phyloP scores from a whole-genome alignment of 2,329 filamentous ascomycete genomes.

The Zasmidium citrigriseum region DNA sequence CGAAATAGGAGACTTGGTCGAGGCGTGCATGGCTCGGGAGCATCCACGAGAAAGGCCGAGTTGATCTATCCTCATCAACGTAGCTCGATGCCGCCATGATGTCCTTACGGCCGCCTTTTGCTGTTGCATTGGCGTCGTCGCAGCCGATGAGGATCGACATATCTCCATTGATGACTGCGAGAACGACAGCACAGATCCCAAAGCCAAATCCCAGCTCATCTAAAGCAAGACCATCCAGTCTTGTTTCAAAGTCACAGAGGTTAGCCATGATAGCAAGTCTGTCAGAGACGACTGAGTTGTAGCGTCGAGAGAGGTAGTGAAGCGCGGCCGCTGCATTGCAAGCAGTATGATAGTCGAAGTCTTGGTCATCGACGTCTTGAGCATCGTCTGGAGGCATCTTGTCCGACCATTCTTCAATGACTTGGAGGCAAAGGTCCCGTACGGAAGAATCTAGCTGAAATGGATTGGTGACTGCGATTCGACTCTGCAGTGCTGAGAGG shows the following conservation, averaged over 20 bases:
- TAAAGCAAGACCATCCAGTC: neutral
- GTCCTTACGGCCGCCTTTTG: neutral
- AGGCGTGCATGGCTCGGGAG: neutral
- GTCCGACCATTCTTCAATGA: neutral
- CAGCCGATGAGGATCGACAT: neutral
- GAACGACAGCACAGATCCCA: neutral
- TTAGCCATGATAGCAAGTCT: conserved; percentile 1
- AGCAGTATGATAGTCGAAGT: neutral
- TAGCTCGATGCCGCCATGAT: neutral
- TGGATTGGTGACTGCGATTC: too few species aligned
- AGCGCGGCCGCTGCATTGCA: conserved; percentile 1
- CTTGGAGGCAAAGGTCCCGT: too few species aligned
- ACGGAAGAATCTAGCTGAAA: too few species aligned
- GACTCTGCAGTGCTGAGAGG: too few species aligned
- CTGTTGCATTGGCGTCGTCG: neutral
- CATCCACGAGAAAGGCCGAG: neutral
- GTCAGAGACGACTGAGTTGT: conserved; percentile 1
- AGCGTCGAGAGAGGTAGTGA: neutral
- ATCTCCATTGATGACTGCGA: neutral
- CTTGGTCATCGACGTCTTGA: neutral
- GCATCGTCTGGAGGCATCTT: neutral
- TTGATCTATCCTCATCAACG: neutral
- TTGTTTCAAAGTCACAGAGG: neutral
- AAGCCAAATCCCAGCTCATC: neutral
- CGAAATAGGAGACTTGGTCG: neutral